Base-by-base conservation (phyloP, 2,329 filamentous ascomycete genomes). In the Fusarium buxicola region DNA sequence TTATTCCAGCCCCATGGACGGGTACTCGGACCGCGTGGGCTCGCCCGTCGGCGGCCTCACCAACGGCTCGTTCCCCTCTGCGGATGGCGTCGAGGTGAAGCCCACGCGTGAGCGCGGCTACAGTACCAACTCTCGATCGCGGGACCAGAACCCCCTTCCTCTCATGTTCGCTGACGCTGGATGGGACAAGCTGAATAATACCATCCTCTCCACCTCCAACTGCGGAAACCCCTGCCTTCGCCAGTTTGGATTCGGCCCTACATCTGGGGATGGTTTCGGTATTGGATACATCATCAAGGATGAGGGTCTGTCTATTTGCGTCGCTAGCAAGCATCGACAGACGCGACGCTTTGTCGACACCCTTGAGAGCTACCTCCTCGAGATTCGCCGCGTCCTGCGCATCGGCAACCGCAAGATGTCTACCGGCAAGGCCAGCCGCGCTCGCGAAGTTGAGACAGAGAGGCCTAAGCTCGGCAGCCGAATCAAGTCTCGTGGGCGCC, bases 241-340 rank as follows among this genome's bases (percentile, higher is more conserved):
- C 2, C 94, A 98, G 70, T 99, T 99, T 71, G 95, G 95, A 4
- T 99, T 99, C 74, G 95, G 95, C 0, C 95, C 95, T 2, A 96
- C 94, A 0, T 94, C 92, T 1, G 94, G 89, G 3, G 93, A 97
- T 66, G 95, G 95, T 0, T 98, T 98, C 73, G 95, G 95, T 27
- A 97, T 99, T 53, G 95, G 95, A 3, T 99, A 99, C 80, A 98
- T 99, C 72, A 97, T 99, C 84, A 99, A 99, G 78, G 76, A 78
- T 24, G 75, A 77, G 15, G 86, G 87, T 44, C 91, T 98, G 59
- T 92, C 89, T 41, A 94, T 99, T 60, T 98, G 95, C 76, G 93
- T 94, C 1, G 91, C 90, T 12, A 95, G 91, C 72, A 97, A 97
- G 78, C 95, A 99, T 75, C 83, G 95, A 35, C 95, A 99, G 79